These are phyloP conservation scores for Claviceps humidiphila DNA, from an alignment of 2,329 filamentous ascomycete species.

Conservation along the genomic window DNA sequence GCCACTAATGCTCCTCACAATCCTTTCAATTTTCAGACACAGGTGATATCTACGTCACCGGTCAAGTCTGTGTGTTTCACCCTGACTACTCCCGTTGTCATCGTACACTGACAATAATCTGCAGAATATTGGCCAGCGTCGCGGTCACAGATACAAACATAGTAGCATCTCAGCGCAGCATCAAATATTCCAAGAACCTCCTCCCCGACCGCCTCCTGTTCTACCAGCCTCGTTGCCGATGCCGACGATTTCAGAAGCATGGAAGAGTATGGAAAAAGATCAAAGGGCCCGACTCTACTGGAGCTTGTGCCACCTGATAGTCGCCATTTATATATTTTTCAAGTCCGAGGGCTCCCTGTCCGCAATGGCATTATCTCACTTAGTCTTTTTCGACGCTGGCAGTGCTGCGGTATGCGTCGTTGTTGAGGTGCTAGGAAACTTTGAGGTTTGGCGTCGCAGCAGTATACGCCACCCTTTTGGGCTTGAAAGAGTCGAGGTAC, in stretches of 20 bases:
- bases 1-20: conserved; percentile 29
- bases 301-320: conserved; percentile 76
- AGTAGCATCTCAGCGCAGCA: conserved; percentile 79
- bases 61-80: conserved; percentile 55
- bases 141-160: conserved; percentile 96
- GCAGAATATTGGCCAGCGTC: conserved; percentile 77
- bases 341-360: conserved; percentile 75
- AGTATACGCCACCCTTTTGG: conserved; percentile 90
- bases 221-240: conserved; percentile 86
- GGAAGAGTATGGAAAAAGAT: conserved; percentile 77
- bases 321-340: conserved; percentile 77
- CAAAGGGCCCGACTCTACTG: conserved; percentile 75
- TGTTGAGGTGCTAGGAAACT: conserved; percentile 89
- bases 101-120: neutral
- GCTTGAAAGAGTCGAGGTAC: conserved; percentile 80
- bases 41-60: conserved; percentile 59
- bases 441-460: conserved; percentile 92
- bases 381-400: conserved; percentile 90
- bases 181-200: conserved; percentile 91
- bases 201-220: conserved; percentile 70
- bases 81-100: neutral
- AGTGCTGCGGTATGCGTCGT: conserved; percentile 83
- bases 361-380: conserved; percentile 80
- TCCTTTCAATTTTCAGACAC: conserved; percentile 92
- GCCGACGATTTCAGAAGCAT: conserved; percentile 77